These are phyloP conservation scores for Solanum hybrid DNA, from an alignment of 305 asterid species.

Conservation along the genomic window DNA sequence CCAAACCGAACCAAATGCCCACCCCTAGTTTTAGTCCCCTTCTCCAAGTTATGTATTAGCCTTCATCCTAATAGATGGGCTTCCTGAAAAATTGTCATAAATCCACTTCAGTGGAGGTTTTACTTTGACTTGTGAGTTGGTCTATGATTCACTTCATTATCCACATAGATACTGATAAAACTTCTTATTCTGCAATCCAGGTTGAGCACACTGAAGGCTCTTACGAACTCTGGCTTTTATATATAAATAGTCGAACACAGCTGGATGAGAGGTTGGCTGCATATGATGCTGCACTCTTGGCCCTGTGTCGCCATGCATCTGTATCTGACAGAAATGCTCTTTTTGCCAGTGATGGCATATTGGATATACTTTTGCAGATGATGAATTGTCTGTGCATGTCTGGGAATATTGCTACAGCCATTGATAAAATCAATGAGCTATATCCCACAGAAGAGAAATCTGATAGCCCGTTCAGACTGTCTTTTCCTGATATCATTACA, in stretches of 20 bases:
- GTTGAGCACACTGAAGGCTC: conserved; percentile 24
- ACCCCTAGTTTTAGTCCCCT: background rate
- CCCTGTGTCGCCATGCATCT: conserved; percentile 21
- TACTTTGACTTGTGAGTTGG: background rate
- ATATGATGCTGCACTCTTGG: conserved; percentile 33
- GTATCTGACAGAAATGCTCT: conserved; percentile 12
- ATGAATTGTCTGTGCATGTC: conserved; percentile 33
- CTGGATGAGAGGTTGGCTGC: conserved; percentile 34
- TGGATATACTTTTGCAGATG: conserved; percentile 45
- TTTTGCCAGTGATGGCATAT: conserved; percentile 26
- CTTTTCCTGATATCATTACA: conserved; percentile 19
- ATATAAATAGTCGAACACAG: conserved; percentile 30
- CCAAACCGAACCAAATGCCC: background rate
- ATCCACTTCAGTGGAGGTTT: background rate
- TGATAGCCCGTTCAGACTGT: conserved; percentile 8
- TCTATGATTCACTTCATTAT: background rate
- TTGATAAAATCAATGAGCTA: conserved; percentile 28
- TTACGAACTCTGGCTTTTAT: conserved; percentile 44
- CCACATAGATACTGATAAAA: background rate
- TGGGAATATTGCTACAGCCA: conserved; percentile 27
- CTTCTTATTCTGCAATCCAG: conserved; percentile 15
- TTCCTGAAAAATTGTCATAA: background rate
- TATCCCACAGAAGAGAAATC: conserved; percentile 15
- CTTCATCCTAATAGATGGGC: background rate
- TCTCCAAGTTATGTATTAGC: background rate